phyloP scores from a whole-genome alignment of 108 stramenopile species.

The Cyclostephanos tholiformis region DNA sequence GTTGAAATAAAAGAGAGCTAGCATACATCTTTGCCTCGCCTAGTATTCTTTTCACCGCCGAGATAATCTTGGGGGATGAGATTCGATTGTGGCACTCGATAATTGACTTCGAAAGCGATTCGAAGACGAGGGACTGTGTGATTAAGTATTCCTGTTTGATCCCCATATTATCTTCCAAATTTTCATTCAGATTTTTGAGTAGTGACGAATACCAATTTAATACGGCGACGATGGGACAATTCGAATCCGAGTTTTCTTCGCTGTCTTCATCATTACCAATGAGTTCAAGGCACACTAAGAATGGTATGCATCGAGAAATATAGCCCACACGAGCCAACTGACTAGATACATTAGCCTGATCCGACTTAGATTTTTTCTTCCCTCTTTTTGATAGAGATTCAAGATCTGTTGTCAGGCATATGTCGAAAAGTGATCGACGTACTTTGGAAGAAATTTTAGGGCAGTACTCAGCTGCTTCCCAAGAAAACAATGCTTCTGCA shows the following conservation, averaged over 20 bases:
- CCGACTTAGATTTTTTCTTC: not conserved
- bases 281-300: slow-evolving; percentile 46
- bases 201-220: slow-evolving; percentile 39
- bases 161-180: not conserved
- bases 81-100: slow-evolving; percentile 32
- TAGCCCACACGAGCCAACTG: slow-evolving; percentile 38
- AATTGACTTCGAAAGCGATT: slow-evolving; percentile 56
- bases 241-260: slow-evolving; percentile 19
- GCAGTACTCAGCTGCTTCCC: slow-evolving; percentile 27
- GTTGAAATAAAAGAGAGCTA: slow-evolving; percentile 40
- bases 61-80: slow-evolving; percentile 24
- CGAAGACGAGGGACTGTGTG: slow-evolving; percentile 48
- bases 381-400: slow-evolving; percentile 2
- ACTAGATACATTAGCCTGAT: slow-evolving; percentile 2
- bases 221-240: not conserved
- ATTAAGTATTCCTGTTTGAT: slow-evolving; percentile 11
- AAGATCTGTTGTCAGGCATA: slow-evolving; percentile 29
- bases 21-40: slow-evolving; percentile 29
- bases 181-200: slow-evolving; percentile 26
- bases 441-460: slow-evolving; percentile 23
- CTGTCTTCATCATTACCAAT: slow-evolving; percentile 20
- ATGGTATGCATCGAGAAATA: slow-evolving; percentile 57
- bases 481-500: slow-evolving; percentile 31
- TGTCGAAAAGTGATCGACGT: slow-evolving; percentile 24
- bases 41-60: slow-evolving; percentile 31